Conservation (phyloP, 1,284 basidiomycete species). For the Heterobasidion occidentale region DNA sequence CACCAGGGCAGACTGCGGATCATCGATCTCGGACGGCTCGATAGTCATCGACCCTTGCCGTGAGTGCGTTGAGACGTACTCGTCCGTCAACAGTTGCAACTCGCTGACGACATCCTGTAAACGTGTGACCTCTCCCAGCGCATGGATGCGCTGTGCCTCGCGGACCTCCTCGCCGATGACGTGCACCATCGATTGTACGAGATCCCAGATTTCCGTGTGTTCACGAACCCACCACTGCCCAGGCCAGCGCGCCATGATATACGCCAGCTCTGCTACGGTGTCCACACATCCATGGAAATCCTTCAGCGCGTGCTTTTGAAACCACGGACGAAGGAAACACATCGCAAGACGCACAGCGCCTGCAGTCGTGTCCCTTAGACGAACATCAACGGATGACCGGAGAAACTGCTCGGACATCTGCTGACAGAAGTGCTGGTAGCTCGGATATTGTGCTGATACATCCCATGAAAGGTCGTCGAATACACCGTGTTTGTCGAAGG, state of each 20-base stretch:
- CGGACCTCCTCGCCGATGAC: constrained; percentile 58
- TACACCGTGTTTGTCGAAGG: constrained; percentile 28
- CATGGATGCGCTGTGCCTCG: constrained; percentile 35
- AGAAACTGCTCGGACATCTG: constrained; percentile 57
- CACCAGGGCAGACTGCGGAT: neutral
- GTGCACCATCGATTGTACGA: constrained; percentile 47
- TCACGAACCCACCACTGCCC: constrained; percentile 55
- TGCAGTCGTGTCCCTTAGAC: constrained; percentile 55
- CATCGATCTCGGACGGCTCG: neutral
- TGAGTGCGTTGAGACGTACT: constrained; percentile 18
- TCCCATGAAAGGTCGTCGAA: constrained; percentile 52
- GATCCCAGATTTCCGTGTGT: constrained; percentile 48
- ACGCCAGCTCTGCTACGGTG: constrained; percentile 44
- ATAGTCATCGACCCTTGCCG: constrained; percentile 7
- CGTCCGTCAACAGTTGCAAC: constrained; percentile 34
- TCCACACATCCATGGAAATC: constrained; percentile 42
- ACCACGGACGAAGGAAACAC: constrained; percentile 59
- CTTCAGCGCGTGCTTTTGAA: constrained; percentile 40
- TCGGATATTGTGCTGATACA: constrained; percentile 46
- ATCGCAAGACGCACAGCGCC: constrained; percentile 60
- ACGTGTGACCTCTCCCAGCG: constrained; percentile 31
- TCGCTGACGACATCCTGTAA: constrained; percentile 43
- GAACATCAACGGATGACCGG: constrained; percentile 40
- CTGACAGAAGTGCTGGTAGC: constrained; percentile 63
- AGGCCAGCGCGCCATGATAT: constrained; percentile 61